Conservation (phyloP, 148 eudicot species). For the Rheum nobile region DNA sequence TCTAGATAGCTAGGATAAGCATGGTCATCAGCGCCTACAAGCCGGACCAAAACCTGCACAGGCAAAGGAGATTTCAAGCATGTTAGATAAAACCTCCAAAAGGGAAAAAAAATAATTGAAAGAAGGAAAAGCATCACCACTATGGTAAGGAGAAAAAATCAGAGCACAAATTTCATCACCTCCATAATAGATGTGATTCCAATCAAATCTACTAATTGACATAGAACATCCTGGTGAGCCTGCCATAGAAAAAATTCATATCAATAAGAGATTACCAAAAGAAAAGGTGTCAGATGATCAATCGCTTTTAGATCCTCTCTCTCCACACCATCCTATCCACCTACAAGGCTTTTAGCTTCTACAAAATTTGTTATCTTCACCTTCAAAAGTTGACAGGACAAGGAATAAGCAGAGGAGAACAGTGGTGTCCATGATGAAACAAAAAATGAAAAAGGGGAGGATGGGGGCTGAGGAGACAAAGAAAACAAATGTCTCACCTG, state of each 20-base stretch:
- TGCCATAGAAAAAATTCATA: slow-evolving; percentile 15
- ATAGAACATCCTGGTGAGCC: slow-evolving; percentile 87
- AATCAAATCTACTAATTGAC: slow-evolving; percentile 84
- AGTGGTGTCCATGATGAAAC: neutral
- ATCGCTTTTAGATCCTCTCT: neutral
- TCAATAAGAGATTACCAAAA: neutral
- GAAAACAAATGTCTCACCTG: neutral
- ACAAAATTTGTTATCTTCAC: neutral
- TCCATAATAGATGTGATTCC: slow-evolving; percentile 99
- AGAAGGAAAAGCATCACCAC: neutral
- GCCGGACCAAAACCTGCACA: slow-evolving; percentile 82
- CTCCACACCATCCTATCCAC: neutral
- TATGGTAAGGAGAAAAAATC: neutral
- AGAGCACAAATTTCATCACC: slow-evolving; percentile 23
- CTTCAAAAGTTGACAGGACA: neutral
- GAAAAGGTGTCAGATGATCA: neutral
- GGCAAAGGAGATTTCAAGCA: neutral
- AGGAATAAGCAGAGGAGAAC: neutral
- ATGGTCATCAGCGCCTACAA: slow-evolving; percentile 94
- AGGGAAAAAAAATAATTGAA: neutral
- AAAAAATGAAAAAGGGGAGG: neutral
- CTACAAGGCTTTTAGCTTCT: neutral
- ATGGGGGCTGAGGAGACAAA: neutral
- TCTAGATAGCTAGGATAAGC: slow-evolving; percentile 60
- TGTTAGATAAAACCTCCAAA: neutral